A percentile compares a stretch with the other conserved stretches of the same genome.
Conservation (phyloP, 352 stramenopile genomes). For the Pythium scleroteichum region DNA sequence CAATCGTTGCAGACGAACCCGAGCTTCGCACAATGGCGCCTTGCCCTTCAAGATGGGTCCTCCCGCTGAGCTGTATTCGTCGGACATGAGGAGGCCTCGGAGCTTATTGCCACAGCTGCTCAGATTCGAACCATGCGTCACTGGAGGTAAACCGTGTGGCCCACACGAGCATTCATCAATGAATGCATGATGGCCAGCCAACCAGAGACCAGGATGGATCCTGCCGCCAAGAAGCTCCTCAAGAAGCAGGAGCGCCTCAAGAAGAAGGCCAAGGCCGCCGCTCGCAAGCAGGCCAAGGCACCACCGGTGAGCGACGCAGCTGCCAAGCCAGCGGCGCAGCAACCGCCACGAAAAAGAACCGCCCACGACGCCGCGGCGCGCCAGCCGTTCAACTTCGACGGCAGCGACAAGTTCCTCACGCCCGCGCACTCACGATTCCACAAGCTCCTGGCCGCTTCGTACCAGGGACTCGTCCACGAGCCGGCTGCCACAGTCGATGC, state of each 20-base stretch:
- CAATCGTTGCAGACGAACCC: too few species aligned
- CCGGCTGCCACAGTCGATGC: conserved; percentile 15
- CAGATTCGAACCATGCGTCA: too few species aligned
- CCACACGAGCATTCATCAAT: not conserved
- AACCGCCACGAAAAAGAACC: conserved; percentile 13
- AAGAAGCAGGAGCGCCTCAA: conserved; percentile 34
- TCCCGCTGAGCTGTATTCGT: too few species aligned
- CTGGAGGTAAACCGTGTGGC: not conserved
- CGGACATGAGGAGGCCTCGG: too few species aligned
- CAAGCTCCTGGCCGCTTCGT: conserved; percentile 23
- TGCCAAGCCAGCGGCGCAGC: not conserved
- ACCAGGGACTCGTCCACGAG: conserved; percentile 32
- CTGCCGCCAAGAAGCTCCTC: conserved; percentile 28
- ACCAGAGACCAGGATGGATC: conserved; percentile 6
- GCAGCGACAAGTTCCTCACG: conserved; percentile 29
- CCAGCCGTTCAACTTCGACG: conserved; percentile 18
- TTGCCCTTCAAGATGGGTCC: too few species aligned
- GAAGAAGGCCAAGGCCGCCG: conserved; percentile 31
- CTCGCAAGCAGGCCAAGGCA: conserved; percentile 22
- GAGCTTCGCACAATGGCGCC: too few species aligned
- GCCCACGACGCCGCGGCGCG: conserved; percentile 1
- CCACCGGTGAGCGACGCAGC: not conserved
- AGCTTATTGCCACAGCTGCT: too few species aligned
- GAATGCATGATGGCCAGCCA: too few species aligned
- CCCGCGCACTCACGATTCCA: conserved; percentile 24